These are phyloP conservation scores for Amanita subjunquillea DNA, from an alignment of 768 basidiomycete genomes.

Conservation along the genomic window DNA sequence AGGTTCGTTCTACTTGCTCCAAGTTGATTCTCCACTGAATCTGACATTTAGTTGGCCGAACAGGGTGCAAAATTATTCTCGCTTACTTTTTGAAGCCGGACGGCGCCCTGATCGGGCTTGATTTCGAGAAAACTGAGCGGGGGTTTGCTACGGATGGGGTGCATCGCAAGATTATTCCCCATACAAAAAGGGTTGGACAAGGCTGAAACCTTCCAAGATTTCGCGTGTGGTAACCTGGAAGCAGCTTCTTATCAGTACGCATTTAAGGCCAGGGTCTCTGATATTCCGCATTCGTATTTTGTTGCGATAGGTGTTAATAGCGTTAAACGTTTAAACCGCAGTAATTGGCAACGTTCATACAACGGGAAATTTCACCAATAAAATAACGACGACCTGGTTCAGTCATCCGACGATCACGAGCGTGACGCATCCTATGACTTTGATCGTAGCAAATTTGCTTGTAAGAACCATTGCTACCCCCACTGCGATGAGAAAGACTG, in stretches of 20 bases:
- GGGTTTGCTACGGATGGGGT: not conserved
- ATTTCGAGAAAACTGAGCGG: constrained; percentile 20
- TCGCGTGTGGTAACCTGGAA: not conserved
- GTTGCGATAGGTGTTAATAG: not conserved
- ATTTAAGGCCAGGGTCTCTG: not conserved
- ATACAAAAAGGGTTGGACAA: not conserved
- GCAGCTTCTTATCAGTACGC: not conserved
- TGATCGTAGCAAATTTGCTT: not conserved
- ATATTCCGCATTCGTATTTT: not conserved
- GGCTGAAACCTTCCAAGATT: not conserved
- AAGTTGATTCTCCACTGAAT: too few relatives aligned
- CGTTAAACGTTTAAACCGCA: not conserved
- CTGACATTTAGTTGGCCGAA: too few relatives aligned
- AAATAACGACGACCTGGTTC: too few relatives aligned
- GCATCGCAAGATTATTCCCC: not conserved
- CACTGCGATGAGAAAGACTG: not conserved
- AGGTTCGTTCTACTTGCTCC: too few relatives aligned
- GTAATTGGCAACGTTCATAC: not conserved
- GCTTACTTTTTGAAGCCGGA: constrained; percentile 49
- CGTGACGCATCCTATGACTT: not conserved
- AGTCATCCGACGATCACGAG: not conserved
- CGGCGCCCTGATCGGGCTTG: constrained; percentile 49
- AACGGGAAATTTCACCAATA: too few relatives aligned
- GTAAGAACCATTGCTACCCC: not conserved
- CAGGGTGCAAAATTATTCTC: constrained; percentile 18